Percentiles rank a stretch among this genome's conserved stretches.
Evolutionary conservation across 345 rosid species (phyloP).

Genomic region (Salix brachista): DNA sequence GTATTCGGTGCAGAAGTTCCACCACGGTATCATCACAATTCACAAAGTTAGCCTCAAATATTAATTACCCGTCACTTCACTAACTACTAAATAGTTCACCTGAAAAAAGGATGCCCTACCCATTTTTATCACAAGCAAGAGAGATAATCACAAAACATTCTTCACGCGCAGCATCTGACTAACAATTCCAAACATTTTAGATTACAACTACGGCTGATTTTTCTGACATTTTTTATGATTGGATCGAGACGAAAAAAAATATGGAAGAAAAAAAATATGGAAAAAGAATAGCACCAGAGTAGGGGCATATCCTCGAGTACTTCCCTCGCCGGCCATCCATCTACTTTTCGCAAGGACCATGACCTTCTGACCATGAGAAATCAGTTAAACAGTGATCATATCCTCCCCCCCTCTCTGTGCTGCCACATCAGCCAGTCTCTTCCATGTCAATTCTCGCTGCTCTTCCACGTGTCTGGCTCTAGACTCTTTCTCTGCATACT

Average conservation of each 20-base stretch:
- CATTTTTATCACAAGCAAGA: conserved; percentile 6
- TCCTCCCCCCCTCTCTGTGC: conserved; percentile 47
- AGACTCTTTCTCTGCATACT: conserved; percentile 58
- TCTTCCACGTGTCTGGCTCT: conserved; percentile 58
- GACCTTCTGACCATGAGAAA: conserved; percentile 5
- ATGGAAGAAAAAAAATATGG: not conserved
- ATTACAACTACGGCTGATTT: conserved; percentile 32
- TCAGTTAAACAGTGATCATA: conserved; percentile 45
- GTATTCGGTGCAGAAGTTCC: no score
- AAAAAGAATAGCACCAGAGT: conserved; percentile 41
- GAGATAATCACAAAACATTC: conserved; percentile 25
- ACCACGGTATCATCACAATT: no score
- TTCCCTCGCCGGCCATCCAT: conserved; percentile 8
- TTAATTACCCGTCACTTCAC: no score
- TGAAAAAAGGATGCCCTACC: no score
- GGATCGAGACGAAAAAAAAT: conserved; percentile 13
- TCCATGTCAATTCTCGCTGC: conserved; percentile 68
- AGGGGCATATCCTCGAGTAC: conserved; percentile 5
- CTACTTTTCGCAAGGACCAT: conserved; percentile 3
- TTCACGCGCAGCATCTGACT: conserved; percentile 31
- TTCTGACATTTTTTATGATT: conserved; percentile 26
- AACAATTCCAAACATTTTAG: conserved; percentile 32
- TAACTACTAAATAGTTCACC: no score
- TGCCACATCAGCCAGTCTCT: conserved; percentile 66
- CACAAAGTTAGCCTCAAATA: no score